Base-by-base conservation (phyloP, 108 stramenopile genomes). In the Skeletonema potamos region DNA sequence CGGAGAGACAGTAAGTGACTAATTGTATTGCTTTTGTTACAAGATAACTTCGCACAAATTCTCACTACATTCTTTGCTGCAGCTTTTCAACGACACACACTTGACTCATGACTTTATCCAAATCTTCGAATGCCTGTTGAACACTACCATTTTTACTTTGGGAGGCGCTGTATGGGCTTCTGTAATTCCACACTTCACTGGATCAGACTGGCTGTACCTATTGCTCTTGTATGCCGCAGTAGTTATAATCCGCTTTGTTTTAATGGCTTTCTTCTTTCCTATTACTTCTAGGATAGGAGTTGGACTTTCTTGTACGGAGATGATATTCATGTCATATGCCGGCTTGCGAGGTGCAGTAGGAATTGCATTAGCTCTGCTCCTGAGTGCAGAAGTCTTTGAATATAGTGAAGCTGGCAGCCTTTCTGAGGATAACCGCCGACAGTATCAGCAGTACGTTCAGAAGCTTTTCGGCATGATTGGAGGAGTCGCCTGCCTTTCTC, bases 111-210 rank as follows among this genome's bases (percentile, higher is more conserved):
- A 85, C 24, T 91, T 96, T 70, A 90, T 93, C 89, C 61, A 67
- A 0, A 28, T 97, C 4, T 39, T 93, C 37, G 95, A 90, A 54
- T 90, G 95, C 66, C 54, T 96, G 36, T 74, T 93, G 27, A 97
- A 97, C 73, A 97, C 98, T 9, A 58, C 92, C 7, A 77, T 98
- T 11, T 99, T 98, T 71, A 81, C 92, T 22, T 68, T 99, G 20
- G 95, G 94, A 32, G 97, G 97, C 20, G 41, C 87, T 27, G 86
- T 96, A 12, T 92, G 90, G 86, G 95, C 89, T 39, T 57, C 66
- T n/a, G 70, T 86, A 39, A 68, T 89, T 55, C 60, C 70, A 22
- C 26, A 27, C 29, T 90, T 91, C 51, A 60, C 44, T 17, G 62
- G 62, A n/a, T 41, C 55, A n/a, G 94, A 95, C 29, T 89, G 88